These are phyloP conservation scores for Fusarium paranaense DNA, from an alignment of 2,329 filamentous ascomycete genomes.

Conservation along the genomic window DNA sequence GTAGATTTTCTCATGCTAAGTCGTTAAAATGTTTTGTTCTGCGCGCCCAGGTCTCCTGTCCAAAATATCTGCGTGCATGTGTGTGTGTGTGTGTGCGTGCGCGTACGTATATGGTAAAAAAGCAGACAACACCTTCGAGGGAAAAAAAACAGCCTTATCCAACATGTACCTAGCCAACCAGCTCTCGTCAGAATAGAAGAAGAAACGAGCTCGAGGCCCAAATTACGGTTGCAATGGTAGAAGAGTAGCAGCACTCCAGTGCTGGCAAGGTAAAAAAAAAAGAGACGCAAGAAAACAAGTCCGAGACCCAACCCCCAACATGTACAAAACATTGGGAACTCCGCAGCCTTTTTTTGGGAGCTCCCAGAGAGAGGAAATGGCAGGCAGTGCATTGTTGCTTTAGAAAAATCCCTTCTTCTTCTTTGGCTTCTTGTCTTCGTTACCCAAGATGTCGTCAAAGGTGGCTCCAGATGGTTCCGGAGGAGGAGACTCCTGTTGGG, in stretches of 20 bases:
- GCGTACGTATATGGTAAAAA: constrained; percentile 17
- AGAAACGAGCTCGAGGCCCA: constrained; percentile 1
- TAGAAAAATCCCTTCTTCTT: constrained; percentile 57
- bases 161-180: constrained; percentile 21
- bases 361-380: constrained; percentile 9
- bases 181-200: constrained; percentile 2
- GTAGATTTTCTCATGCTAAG: constrained; percentile 45
- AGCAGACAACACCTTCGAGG: not conserved
- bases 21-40: constrained; percentile 40
- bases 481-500: constrained; percentile 35
- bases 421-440: constrained; percentile 50
- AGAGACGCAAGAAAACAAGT: constrained; percentile 12
- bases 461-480: constrained; percentile 52
- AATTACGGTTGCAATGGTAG: constrained; percentile 13
- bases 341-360: constrained; percentile 1
- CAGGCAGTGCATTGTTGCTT: not conserved
- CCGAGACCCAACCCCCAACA: constrained; percentile 3
- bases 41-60: constrained; percentile 28
- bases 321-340: constrained; percentile 20
- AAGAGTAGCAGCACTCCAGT: constrained; percentile 13
- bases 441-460: constrained; percentile 62
- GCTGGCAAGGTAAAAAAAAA: not conserved
- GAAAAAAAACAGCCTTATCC: constrained; percentile 5
- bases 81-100: constrained; percentile 8
- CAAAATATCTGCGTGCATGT: constrained; percentile 13